Base-by-base conservation (phyloP, 2,329 filamentous ascomycete genomes). In the Hymenoscyphus salicellus region DNA sequence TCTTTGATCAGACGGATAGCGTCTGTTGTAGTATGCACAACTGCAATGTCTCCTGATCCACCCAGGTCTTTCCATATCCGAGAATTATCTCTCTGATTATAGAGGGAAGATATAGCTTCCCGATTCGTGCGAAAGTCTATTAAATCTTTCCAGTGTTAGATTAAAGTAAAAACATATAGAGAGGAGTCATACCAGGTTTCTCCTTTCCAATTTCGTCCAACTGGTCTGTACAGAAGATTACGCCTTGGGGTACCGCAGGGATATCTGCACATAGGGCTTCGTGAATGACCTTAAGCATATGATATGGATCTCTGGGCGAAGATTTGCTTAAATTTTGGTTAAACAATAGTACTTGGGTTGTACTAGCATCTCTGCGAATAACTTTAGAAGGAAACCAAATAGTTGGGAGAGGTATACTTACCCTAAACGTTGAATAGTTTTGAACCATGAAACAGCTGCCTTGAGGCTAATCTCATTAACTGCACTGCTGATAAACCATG, bases 391-490 rank as follows among this genome's bases (percentile, higher is more conserved):
- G 30, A 32, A 32, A 32, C 11, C 23, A 55, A 11, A 55, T 20
- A 14, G 17, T 14, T 26, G 16, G 16, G 28, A 55, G 23, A n/a
- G 49, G 23, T 55, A 26, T 55, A 26, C 23, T 20, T 55, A 55
- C 49, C 23, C 23, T n/a, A 26, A 26, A 14, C 23, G 16, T 55
- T 55, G 23, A 55, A 55, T 11, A 55, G 17, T 20, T 55, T 55
- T 55, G 49, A 97, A 97, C 93, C 93, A 97, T 67, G 84, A 83
- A 0, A 88, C 89, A 5, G 91, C 91, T 70, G 90, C 84, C 69
- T 89, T 86, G 63, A 98, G 87, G 74, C 92, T 96, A 74, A 97
- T 93, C 2, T 91, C 82, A 0, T 69, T 73, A 63, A 72, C 69
- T 14, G 68, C 71, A 11, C 63, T 62, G 63, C 71, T 68, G 43